A percentile compares a stretch with the other conserved stretches of the same genome.
These are phyloP conservation scores for Cadophora malorum DNA, from an alignment of 2,329 filamentous ascomycete species.

Conservation along the genomic window DNA sequence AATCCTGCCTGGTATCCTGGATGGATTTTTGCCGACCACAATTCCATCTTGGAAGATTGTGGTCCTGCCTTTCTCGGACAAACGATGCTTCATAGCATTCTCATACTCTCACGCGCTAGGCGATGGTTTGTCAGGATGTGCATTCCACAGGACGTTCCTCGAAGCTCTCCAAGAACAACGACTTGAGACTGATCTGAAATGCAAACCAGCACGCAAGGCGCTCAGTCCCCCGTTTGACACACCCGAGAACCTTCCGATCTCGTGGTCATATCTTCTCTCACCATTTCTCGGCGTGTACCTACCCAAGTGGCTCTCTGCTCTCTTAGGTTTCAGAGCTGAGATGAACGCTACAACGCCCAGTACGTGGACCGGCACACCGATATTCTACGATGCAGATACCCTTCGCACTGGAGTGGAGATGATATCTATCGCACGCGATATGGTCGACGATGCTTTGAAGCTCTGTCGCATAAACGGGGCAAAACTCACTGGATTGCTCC, in stretches of 20 bases:
- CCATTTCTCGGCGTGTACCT: conserved; percentile 14
- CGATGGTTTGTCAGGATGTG: conserved; percentile 8
- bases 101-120: conserved; percentile 11
- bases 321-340: not conserved
- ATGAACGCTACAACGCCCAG: not conserved
- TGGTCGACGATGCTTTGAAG: conserved; percentile 12
- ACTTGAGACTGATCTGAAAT: not conserved
- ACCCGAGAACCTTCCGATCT: conserved; percentile 13
- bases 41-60: conserved; percentile 17
- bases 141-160: conserved; percentile 17
- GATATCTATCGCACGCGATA: not conserved
- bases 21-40: not conserved
- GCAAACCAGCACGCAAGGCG: not conserved
- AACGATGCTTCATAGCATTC: conserved; percentile 13
- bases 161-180: conserved; percentile 12
- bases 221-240: conserved; percentile 9
- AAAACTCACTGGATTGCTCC: conserved; percentile 14
- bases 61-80: conserved; percentile 11
- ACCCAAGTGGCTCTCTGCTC: conserved; percentile 4
- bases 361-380: conserved; percentile 12
- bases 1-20: not conserved
- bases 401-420: conserved; percentile 8
- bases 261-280: conserved; percentile 1
- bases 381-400: conserved; percentile 10
- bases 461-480: conserved; percentile 17